A percentile compares a stretch with the other conserved stretches of the same genome.
Evolutionary conservation across 306 rosid genomes (phyloP).

Genomic region (Adenanthera pavonina): DNA sequence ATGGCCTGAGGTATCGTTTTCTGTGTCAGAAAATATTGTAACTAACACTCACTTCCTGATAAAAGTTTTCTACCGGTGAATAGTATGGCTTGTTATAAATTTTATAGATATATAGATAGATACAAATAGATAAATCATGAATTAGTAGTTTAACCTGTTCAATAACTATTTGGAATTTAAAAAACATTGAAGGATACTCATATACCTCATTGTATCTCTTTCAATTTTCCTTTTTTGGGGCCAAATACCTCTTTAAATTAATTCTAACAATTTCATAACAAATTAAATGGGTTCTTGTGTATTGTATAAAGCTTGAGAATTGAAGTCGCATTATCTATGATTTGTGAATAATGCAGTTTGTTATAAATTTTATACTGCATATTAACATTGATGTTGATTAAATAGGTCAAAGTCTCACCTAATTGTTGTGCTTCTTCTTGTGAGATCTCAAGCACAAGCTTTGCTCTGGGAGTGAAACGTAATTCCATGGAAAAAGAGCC

Average conservation of each 20-base stretch:
- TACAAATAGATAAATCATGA: background rate
- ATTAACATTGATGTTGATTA: too few species aligned
- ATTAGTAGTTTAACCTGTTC: background rate
- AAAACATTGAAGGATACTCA: background rate
- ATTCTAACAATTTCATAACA: background rate
- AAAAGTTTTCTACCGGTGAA: background rate
- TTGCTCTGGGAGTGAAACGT: conserved; percentile 72
- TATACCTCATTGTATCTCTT: background rate
- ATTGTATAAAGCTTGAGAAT: too few species aligned
- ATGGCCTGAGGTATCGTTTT: conserved; percentile 52
- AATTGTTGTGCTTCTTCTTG: conserved; percentile 64
- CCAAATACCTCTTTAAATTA: background rate
- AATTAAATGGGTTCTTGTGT: background rate
- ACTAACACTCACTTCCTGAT: background rate
- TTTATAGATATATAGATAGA: too few species aligned
- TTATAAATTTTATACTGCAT: too few species aligned
- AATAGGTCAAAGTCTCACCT: conserved; percentile 39
- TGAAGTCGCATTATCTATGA: too few species aligned
- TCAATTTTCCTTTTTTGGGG: background rate
- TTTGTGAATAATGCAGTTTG: too few species aligned
- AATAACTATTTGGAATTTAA: background rate
- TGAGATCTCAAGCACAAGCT: conserved; percentile 69
- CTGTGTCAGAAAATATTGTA: background rate
- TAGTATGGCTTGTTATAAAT: too few species aligned
- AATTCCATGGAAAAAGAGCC: conserved; percentile 65